Evolutionary conservation across 1,284 basidiomycete species (phyloP), one percentile per base, ranked within the genome.

Genomic region (Trametes polyzona): DNA sequence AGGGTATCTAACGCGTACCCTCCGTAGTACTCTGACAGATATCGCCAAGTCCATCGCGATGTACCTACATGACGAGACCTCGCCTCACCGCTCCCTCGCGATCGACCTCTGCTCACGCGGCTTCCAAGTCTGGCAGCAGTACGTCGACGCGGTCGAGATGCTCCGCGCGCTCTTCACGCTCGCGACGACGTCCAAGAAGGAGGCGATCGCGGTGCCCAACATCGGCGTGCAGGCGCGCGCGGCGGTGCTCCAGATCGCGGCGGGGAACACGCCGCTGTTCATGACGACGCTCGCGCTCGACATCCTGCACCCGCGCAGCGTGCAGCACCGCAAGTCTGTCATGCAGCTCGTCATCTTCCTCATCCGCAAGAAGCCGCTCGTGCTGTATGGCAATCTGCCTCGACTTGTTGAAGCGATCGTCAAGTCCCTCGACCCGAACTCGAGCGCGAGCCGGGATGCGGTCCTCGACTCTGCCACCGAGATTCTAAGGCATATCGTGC

Each of bases 271-370:
- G 11, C 87, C 89, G 1, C 74, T 99, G 17, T 98, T 99, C 76
- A 98, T 98, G 91, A 93, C 94, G 1, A 98, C 96, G 0, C 74
- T 99, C 23, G 88, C 90, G 2, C 82, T 96, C 67, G 96, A 98
- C 69, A 95, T 99, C 42, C 78, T 96, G 41, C 88, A 91, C 49
- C 90, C 94, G 10, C 82, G 83, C 30, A 86, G 83, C 1, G 74
- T 92, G 9, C 90, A 92, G 52, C 89, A 96, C 64, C 82, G 95
- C 42, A 94, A 88, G 66, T 88, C 91, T 7, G 92, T 97, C 40
- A 87, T 98, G 86, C 94, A 96, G 69, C 83, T 99, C 7, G 87
- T 98, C 10, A 94, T 95, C 0, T 96, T 96, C 71, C 81, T 99
- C 67, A 94, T 98, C 58, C 87, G 93, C 67, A 97, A 93, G 88